A percentile compares a stretch with the other conserved stretches of the same genome.
Evolutionary conservation across 257 asterid genomes (phyloP).

Genomic region (Rhazya stricta): DNA sequence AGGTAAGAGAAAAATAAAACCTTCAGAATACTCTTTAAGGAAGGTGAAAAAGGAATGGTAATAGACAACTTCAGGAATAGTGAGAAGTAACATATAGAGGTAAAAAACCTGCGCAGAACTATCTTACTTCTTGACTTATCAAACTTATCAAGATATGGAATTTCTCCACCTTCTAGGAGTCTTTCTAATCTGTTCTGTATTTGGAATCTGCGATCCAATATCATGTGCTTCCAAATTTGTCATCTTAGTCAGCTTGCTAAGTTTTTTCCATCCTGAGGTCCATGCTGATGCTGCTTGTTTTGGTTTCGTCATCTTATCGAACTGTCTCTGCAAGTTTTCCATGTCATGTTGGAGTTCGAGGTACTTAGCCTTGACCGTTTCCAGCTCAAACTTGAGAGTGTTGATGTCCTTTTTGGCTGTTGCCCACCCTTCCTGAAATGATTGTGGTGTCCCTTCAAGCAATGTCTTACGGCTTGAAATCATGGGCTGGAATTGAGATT

Average conservation of each 20-base stretch:
- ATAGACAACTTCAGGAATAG: neutral
- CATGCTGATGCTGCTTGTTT: slow-evolving; percentile 60
- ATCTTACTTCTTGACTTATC: slow-evolving; percentile 5
- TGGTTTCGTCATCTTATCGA: slow-evolving; percentile 58
- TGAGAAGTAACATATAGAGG: neutral
- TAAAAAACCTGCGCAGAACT: slow-evolving; percentile 1
- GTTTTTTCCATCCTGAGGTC: slow-evolving; percentile 81
- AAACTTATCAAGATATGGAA: slow-evolving; percentile 60
- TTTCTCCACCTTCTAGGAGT: slow-evolving; percentile 87
- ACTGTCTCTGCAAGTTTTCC: slow-evolving; percentile 70
- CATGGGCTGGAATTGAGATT: slow-evolving; percentile 63
- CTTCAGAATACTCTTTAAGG: slow-evolving; percentile 2
- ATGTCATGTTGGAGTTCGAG: slow-evolving; percentile 66
- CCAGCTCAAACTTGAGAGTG: slow-evolving; percentile 83
- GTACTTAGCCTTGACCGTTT: slow-evolving; percentile 67
- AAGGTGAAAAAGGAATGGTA: neutral
- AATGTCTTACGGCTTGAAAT: slow-evolving; percentile 56
- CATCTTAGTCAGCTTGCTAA: slow-evolving; percentile 56
- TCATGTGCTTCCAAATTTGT: slow-evolving; percentile 40
- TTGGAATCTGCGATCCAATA: slow-evolving; percentile 25
- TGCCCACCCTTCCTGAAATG: slow-evolving; percentile 97
- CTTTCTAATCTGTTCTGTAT: slow-evolving; percentile 45
- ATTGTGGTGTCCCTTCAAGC: slow-evolving; percentile 90
- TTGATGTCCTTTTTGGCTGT: slow-evolving; percentile 90
- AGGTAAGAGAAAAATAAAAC: neutral